Evolutionary conservation across 2,329 filamentous ascomycete genomes (phyloP).

Genomic region (Claviceps pazoutovae): DNA sequence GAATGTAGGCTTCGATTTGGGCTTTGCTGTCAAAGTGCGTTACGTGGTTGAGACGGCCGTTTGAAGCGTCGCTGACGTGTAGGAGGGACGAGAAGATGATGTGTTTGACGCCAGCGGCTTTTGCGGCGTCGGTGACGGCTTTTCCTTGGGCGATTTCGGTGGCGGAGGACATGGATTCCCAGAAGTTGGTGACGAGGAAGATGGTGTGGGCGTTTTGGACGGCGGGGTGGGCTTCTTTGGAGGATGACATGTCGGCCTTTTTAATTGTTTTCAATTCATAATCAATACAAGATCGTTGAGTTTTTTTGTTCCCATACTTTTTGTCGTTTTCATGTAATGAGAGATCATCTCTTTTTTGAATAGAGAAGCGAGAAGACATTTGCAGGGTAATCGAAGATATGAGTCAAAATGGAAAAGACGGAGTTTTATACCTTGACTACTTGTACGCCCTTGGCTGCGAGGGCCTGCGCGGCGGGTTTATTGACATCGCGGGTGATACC

Average conservation of each 20-base stretch:
- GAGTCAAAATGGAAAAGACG: no score
- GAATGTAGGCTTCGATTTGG: conserved; percentile 42
- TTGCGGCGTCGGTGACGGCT: conserved; percentile 30
- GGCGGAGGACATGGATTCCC: conserved; percentile 20
- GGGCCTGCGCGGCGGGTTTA: conserved; percentile 24
- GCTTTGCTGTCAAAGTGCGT: conserved; percentile 44
- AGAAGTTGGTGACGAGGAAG: conserved; percentile 27
- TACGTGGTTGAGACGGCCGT: conserved; percentile 24
- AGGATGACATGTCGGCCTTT: conserved; percentile 28
- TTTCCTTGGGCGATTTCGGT: conserved; percentile 29
- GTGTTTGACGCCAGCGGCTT: conserved; percentile 28
- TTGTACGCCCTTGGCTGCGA: conserved; percentile 28
- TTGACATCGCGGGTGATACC: conserved; percentile 31
- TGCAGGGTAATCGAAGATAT: no score
- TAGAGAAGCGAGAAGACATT: no score
- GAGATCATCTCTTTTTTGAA: not conserved
- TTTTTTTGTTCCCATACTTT: no score
- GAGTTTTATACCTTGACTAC: conserved; percentile 16
- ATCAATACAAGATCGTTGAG: no score
- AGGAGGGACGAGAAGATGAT: conserved; percentile 33
- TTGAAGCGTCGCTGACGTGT: conserved; percentile 22
- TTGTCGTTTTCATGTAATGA: not conserved
- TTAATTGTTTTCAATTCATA: no score
- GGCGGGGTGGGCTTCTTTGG: conserved; percentile 20
- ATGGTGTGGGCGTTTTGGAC: conserved; percentile 29